Evolutionary conservation across 2,329 filamentous ascomycete genomes (phyloP).

Genomic region (Daldinia sp.): DNA sequence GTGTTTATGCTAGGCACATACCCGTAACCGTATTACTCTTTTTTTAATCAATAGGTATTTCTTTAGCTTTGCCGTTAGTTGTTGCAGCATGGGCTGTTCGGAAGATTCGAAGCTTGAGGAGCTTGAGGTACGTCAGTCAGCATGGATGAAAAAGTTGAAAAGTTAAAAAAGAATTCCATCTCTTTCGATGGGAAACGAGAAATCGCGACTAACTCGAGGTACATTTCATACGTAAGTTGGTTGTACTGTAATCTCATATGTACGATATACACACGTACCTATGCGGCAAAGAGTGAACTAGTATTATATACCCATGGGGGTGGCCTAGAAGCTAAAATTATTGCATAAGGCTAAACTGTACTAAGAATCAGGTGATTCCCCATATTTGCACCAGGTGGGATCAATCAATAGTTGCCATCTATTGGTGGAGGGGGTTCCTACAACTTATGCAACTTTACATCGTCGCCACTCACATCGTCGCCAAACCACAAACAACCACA

Average conservation of each 20-base stretch:
- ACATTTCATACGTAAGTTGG: neutral
- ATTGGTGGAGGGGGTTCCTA: slow-evolving; percentile 30
- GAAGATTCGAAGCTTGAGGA: neutral
- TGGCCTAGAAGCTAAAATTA: neutral
- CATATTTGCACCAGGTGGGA: slow-evolving; percentile 20
- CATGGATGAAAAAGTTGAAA: slow-evolving; percentile 1
- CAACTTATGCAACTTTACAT: slow-evolving; percentile 14
- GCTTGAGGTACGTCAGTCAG: neutral
- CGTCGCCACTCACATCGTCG: slow-evolving; percentile 22
- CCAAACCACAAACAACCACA: slow-evolving; percentile 13
- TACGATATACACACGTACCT: neutral
- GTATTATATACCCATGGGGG: neutral
- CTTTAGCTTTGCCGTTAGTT: neutral
- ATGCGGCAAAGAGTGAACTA: slow-evolving; percentile 3
- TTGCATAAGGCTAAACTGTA: neutral
- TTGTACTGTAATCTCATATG: neutral
- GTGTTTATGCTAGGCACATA: slow-evolving; percentile 14
- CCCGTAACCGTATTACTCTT: slow-evolving; percentile 12
- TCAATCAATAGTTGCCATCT: slow-evolving; percentile 23
- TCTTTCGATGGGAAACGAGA: slow-evolving; percentile 13
- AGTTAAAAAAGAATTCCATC: slow-evolving; percentile 29
- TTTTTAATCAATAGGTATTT: neutral
- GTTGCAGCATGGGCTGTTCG: slow-evolving; percentile 2
- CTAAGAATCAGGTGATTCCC: slow-evolving; percentile 31
- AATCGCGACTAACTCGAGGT: neutral